phyloP scores from a whole-genome alignment of 2,329 filamentous ascomycete species.

The Aspergillus sp. region DNA sequence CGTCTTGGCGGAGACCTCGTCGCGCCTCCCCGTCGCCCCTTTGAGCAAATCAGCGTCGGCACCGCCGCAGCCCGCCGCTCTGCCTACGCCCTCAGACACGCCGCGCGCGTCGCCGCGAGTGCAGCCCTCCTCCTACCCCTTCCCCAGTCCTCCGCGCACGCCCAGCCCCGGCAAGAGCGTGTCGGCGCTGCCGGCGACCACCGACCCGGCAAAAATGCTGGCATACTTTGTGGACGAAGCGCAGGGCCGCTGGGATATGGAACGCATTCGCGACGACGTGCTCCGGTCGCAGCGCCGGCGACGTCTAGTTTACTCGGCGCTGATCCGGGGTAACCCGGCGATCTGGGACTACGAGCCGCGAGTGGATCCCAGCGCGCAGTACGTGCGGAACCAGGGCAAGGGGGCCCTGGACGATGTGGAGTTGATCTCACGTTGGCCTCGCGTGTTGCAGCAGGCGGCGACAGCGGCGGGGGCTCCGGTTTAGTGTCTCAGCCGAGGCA shows the following conservation, averaged over 20 bases:
- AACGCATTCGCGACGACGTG: conserved; percentile 71
- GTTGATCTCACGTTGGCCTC: conserved; percentile 42
- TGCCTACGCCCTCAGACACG: conserved; percentile 35
- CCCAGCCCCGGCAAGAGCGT: conserved; percentile 37
- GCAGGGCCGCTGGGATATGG: conserved; percentile 74
- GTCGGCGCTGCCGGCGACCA: conserved; percentile 31
- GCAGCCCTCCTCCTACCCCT: conserved; percentile 28
- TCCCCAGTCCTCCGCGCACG: conserved; percentile 40
- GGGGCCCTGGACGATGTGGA: conserved; percentile 43
- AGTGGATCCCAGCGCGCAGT: conserved; percentile 55
- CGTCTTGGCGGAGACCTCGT: conserved; percentile 21
- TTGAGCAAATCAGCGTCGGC: conserved; percentile 35
- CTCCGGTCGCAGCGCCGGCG: conserved; percentile 76
- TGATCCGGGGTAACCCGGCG: conserved; percentile 73
- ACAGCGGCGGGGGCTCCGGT: conserved; percentile 17
- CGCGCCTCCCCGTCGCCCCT: conserved; percentile 39
- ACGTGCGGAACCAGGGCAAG: conserved; percentile 65
- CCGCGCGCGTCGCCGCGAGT: conserved; percentile 29
- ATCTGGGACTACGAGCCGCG: conserved; percentile 83
- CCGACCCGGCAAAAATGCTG: conserved; percentile 48
- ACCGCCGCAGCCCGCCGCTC: conserved; percentile 16
- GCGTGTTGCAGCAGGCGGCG: conserved; percentile 35
- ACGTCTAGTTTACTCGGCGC: conserved; percentile 73
- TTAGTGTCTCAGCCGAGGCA: conserved; percentile 4
- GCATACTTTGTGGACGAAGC: conserved; percentile 73